Percentiles rank a stretch among this genome's conserved stretches.
Evolutionary conservation across 2,329 filamentous ascomycete genomes (phyloP).

Genomic region (Cordyceps cateniannulata): DNA sequence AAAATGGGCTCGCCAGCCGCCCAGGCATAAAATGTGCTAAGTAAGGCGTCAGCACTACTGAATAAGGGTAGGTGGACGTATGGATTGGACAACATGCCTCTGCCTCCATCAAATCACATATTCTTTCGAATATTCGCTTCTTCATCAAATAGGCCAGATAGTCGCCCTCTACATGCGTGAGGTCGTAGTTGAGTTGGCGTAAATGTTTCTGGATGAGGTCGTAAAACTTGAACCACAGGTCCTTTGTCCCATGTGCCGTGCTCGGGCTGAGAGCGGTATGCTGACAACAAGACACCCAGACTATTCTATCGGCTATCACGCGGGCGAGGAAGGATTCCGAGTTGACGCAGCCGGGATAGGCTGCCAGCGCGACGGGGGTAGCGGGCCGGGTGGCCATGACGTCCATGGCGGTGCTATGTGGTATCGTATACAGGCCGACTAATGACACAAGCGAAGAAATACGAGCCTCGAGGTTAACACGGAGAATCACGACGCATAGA

Average conservation of each 20-base stretch:
- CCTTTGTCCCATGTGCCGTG: neutral
- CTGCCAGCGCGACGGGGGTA: neutral
- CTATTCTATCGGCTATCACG: slow-evolving; percentile 7
- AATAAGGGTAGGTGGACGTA: neutral
- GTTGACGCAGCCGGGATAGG: slow-evolving; percentile 4
- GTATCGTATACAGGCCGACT: slow-evolving; percentile 1
- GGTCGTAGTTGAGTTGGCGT: slow-evolving; percentile 3
- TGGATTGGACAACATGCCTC: neutral
- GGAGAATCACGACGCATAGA: neutral
- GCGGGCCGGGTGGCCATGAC: neutral
- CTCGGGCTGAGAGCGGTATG: neutral
- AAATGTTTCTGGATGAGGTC: slow-evolving; percentile 2
- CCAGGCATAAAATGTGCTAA: slow-evolving; percentile 6
- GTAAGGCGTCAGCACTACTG: neutral
- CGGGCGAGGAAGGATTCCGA: slow-evolving; percentile 8
- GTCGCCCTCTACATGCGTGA: neutral
- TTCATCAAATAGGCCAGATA: neutral
- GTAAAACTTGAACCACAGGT: slow-evolving; percentile 3
- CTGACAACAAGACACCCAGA: slow-evolving; percentile 4
- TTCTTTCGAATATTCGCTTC: slow-evolving; percentile 6
- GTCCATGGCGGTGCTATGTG: neutral
- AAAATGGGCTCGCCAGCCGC: slow-evolving; percentile 9
- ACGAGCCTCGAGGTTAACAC: neutral
- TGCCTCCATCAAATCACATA: slow-evolving; percentile 10
- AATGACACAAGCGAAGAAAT: neutral